Base-by-base conservation (phyloP, 2,329 filamentous ascomycete species). In the Xylaria digitata region DNA sequence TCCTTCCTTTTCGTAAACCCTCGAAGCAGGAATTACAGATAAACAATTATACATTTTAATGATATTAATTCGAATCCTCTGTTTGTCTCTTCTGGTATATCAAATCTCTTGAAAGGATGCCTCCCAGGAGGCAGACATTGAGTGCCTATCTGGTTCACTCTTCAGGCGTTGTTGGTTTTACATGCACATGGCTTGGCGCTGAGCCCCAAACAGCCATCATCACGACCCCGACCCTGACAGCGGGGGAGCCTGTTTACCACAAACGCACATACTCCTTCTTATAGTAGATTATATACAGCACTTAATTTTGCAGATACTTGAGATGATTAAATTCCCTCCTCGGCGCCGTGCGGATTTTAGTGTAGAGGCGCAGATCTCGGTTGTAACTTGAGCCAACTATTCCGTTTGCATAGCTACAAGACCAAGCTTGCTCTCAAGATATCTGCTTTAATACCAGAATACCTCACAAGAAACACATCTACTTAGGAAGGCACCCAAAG, bases 161-260 rank as follows among this genome's bases (percentile, higher is more conserved):
- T 46, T 21, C 19, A 15, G 21, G 21, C 15, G 49, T 32, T 26
- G 48, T 54, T 56, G 37, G 58, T 26, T 57, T 40, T 13, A 45
- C 26, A 37, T 50, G 21, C 8, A n/a, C 42, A 54, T 49, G 42
- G 48, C 64, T 55, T 49, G 45, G 34, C 48, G 49, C 37, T 52
- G 60, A 55, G 50, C 34, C 54, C 11, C 34, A 52, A 56, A 46
- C 50, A 9, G 34, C 37, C 37, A 30, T 37, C 30, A 23, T n/a
- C 17, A 45, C 37, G 37, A 40, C 53, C 42, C 6, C 6, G 21
- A 30, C 45, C 19, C 40, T 52, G 15, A 26, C 15, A 37, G 42
- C 59, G 21, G 34, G 13, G 26, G 13, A 50, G n/a, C 4, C 32
- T 1, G 32, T 34, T 13, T 17, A 6, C 23, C 6, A 19, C 19